Conservation (phyloP, 2,329 filamentous ascomycete species). For the Grosmannia clavigera region DNA sequence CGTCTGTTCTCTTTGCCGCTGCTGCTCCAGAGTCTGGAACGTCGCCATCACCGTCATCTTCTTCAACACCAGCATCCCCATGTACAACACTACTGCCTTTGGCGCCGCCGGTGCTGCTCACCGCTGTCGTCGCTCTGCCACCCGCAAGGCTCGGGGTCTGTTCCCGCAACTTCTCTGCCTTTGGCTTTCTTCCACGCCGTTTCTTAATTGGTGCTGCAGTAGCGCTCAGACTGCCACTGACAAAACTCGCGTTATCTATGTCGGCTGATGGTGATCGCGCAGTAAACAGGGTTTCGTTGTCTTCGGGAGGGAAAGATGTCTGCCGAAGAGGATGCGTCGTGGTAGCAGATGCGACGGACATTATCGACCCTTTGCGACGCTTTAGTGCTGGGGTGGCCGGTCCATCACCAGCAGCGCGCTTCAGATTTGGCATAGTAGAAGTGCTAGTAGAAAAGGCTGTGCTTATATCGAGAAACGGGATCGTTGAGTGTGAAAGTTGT, state of each 20-base stretch:
- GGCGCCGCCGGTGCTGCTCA: constrained; percentile 26
- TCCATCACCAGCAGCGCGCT: constrained; percentile 45
- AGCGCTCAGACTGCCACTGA: constrained; percentile 45
- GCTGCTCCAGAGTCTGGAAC: constrained; percentile 16
- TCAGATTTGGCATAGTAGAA: constrained; percentile 40
- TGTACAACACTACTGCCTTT: constrained; percentile 13
- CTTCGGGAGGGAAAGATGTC: constrained; percentile 66
- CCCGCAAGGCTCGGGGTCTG: constrained; percentile 27
- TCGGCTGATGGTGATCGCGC: constrained; percentile 56
- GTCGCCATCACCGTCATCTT: constrained; percentile 27
- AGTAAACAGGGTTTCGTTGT: constrained; percentile 38
- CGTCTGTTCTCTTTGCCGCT: constrained; percentile 28
- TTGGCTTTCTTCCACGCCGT: constrained; percentile 50
- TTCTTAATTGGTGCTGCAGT: constrained; percentile 34
- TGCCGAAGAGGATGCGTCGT: constrained; percentile 60
- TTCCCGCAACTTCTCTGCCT: constrained; percentile 34
- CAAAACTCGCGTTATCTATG: constrained; percentile 45
- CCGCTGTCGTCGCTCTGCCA: constrained; percentile 31
- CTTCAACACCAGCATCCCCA: constrained; percentile 32
- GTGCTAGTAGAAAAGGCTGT: constrained; percentile 49
- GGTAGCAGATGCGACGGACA: constrained; percentile 39
- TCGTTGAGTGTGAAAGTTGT: background rate
- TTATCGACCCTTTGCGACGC: constrained; percentile 57
- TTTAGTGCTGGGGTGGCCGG: constrained; percentile 40
- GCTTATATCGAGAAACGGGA: constrained; percentile 31